Evolutionary conservation across 2,329 filamentous ascomycete genomes (phyloP).

Genomic region (Ceratocystis diversiconidia): DNA sequence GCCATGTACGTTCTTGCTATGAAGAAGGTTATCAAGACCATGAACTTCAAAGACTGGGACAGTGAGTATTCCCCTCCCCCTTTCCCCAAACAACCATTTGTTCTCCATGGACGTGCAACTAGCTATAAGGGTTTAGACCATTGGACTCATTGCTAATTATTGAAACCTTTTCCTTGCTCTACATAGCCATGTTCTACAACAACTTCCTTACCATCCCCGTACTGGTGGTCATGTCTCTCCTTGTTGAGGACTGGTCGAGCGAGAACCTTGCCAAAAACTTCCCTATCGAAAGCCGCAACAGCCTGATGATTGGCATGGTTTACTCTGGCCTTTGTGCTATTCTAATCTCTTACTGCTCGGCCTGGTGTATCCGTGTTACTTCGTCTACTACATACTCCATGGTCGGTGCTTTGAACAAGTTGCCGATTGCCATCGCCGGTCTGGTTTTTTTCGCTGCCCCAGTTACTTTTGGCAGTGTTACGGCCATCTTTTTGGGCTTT

Average conservation of each 20-base stretch:
- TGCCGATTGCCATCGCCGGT: constrained; percentile 84
- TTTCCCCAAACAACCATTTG: neutral
- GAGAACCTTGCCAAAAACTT: constrained; percentile 80
- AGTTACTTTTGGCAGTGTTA: constrained; percentile 80
- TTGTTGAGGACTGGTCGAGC: constrained; percentile 84
- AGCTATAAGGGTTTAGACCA: no score
- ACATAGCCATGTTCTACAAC: constrained; percentile 99
- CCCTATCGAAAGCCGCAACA: constrained; percentile 64
- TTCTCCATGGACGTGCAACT: neutral
- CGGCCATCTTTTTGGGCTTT: constrained; percentile 83
- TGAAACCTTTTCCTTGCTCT: neutral
- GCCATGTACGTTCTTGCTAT: constrained; percentile 81
- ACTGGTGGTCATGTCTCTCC: constrained; percentile 63
- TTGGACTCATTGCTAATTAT: neutral
- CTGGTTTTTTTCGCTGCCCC: constrained; percentile 92
- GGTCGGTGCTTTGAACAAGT: constrained; percentile 96
- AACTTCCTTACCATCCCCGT: constrained; percentile 94
- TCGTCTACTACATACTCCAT: constrained; percentile 97
- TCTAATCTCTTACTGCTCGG: constrained; percentile 98
- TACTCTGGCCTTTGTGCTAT: constrained; percentile 86
- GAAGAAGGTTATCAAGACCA: constrained; percentile 98
- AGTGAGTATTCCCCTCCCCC: constrained; percentile 48
- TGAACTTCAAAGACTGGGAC: constrained; percentile 99
- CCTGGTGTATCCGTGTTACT: constrained; percentile 95
- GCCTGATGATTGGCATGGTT: constrained; percentile 74